Base-by-base conservation (phyloP, 1,284 basidiomycete genomes). In the Heterobasidion annosum region DNA sequence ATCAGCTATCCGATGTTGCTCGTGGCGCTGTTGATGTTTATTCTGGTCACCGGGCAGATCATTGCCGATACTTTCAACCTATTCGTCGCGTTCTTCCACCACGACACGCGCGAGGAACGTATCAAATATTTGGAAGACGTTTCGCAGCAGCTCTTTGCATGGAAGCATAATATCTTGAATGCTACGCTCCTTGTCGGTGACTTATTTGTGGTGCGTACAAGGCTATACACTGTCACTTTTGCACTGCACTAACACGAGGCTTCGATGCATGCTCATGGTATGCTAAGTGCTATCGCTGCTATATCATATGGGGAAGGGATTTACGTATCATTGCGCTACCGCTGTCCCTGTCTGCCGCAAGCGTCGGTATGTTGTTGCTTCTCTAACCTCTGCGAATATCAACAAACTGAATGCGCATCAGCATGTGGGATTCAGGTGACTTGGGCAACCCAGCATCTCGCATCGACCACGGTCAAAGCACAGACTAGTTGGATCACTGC, bases 301-400 rank as follows among this genome's bases (percentile, higher is more conserved):
- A 55, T 57, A 53, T 63, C 25, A 57, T 61, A 1, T 63, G 61
- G 60, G 58, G 58, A 8, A 57, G 52, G n/a, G 57, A 48, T n/a
- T 12, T 56, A 25, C 59, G 53, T 46, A 34, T 63, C 32, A 50
- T 60, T 8, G 4, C 58, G 6, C 10, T 58, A 3, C 56, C 60
- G 6, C 52, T 61, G 48, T 19, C 46, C 6, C 55, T 63, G 2
- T 51, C 56, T 19, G n/a, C 60, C 8, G 45, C 53, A 12, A 58
- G 57, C 35, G 51, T 55, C 45, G 55, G 61, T 60, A 13, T 8
- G 55, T 47, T 16, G 35, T 25, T 3, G 8, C 45, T 4, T 25
- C 25, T 50, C 15, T 44, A 34, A 34, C 35, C 43, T 12, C 16
- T 12, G 2, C 40, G 35, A 16, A 35, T 53, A 42, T 49, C 35